A percentile compares a stretch with the other conserved stretches of the same genome.
Evolutionary conservation across 2,329 filamentous ascomycete species (phyloP).

Genomic region (Colletotrichum destructivum): DNA sequence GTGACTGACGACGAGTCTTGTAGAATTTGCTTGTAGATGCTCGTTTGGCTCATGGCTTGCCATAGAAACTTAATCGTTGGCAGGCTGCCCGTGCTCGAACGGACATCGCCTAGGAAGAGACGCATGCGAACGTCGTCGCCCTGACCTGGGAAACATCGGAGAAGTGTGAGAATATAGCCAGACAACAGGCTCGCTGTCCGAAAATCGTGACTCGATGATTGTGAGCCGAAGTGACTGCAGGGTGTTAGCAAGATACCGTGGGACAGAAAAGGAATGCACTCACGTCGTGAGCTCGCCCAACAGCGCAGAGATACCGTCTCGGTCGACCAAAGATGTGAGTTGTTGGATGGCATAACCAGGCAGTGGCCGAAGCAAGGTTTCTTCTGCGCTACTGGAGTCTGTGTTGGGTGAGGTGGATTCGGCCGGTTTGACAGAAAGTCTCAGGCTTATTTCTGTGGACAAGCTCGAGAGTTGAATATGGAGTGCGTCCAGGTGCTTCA

Average conservation of each 20-base stretch:
- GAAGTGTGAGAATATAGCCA: constrained; percentile 87
- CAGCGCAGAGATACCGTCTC: constrained; percentile 79
- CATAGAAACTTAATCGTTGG: constrained; percentile 90
- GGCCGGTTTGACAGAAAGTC: constrained; percentile 51
- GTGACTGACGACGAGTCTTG: constrained; percentile 44
- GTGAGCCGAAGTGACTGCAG: constrained; percentile 36
- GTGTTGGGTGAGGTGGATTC: constrained; percentile 32
- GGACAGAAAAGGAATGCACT: neutral
- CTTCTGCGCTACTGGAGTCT: constrained; percentile 40
- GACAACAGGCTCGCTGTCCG: constrained; percentile 75
- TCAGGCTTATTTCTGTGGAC: constrained; percentile 65
- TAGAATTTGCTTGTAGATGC: constrained; percentile 42
- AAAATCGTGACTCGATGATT: constrained; percentile 50
- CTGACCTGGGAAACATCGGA: constrained; percentile 86
- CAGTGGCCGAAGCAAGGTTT: constrained; percentile 54
- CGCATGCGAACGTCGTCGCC: constrained; percentile 96
- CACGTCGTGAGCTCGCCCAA: constrained; percentile 53
- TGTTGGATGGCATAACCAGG: constrained; percentile 75
- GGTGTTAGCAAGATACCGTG: constrained; percentile 10
- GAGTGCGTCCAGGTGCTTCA: constrained; percentile 65
- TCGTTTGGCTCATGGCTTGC: constrained; percentile 69
- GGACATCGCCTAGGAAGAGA: constrained; percentile 83
- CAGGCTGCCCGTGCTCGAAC: constrained; percentile 57
- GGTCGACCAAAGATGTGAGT: constrained; percentile 80
- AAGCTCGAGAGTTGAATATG: constrained; percentile 69